phyloP scores from a whole-genome alignment of 768 basidiomycete genomes.

The Paxillus involutus region DNA sequence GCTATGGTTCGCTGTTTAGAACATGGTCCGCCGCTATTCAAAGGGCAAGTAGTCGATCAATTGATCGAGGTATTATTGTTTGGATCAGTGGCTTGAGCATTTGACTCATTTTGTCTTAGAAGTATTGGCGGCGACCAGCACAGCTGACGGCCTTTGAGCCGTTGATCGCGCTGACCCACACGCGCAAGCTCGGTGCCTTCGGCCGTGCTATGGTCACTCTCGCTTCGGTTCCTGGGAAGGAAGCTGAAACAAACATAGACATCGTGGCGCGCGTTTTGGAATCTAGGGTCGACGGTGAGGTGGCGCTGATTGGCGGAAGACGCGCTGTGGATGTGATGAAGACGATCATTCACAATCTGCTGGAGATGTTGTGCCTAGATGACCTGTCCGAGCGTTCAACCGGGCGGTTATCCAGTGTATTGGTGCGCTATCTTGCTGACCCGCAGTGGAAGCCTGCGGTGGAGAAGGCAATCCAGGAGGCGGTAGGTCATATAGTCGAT shows the following conservation, averaged over 20 bases:
- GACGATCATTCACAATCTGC: constrained; percentile 40
- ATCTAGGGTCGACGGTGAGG: constrained; percentile 49
- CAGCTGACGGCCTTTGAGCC: constrained; percentile 18
- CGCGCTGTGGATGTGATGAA: constrained; percentile 36
- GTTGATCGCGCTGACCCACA: constrained; percentile 45
- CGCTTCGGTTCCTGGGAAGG: constrained; percentile 2
- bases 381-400: not conserved
- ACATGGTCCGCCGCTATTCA: constrained; percentile 41
- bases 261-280: constrained; percentile 40
- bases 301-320: constrained; percentile 37
- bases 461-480: constrained; percentile 38
- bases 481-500: constrained; percentile 35
- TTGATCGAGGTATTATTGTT: constrained; percentile 43
- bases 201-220: not conserved
- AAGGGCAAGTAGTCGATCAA: constrained; percentile 51
- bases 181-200: constrained; percentile 46
- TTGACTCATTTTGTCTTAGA: constrained; percentile 29
- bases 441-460: constrained; percentile 42
- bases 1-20: constrained; percentile 46
- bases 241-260: constrained; percentile 27
- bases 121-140: constrained; percentile 44
- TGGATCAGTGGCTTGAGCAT: not conserved
- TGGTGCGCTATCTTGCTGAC: constrained; percentile 1
- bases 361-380: constrained; percentile 38
- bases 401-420: not conserved